Conservation (phyloP, 2,329 filamentous ascomycete species). For the Aureobasidium subglaciale region DNA sequence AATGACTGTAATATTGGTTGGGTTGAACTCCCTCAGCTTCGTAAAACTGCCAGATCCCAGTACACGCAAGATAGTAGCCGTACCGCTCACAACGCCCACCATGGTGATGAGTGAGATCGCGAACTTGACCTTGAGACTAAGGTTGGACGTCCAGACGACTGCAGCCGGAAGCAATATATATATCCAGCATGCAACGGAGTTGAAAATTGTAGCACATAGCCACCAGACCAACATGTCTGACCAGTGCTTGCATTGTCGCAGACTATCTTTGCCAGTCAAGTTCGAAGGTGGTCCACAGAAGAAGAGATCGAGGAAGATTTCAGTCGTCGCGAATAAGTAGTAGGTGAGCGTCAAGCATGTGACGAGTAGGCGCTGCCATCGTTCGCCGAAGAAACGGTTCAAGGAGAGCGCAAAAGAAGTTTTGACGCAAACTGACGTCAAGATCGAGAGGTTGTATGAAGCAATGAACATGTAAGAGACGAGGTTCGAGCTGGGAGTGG, state of each 20-base stretch:
- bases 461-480: slow-evolving; percentile 21
- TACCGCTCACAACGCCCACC: slow-evolving; percentile 28
- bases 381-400: slow-evolving; percentile 34
- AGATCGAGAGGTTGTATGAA: slow-evolving; percentile 33
- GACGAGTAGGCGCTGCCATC: slow-evolving; percentile 31
- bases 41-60: slow-evolving; percentile 18
- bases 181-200: slow-evolving; percentile 31
- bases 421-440: slow-evolving; percentile 37
- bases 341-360: slow-evolving; percentile 25
- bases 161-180: slow-evolving; percentile 34
- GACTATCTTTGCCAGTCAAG: slow-evolving; percentile 19
- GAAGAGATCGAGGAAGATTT: slow-evolving; percentile 26
- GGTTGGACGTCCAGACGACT: slow-evolving; percentile 34
- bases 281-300: slow-evolving; percentile 25
- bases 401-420: slow-evolving; percentile 41
- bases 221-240: slow-evolving; percentile 19
- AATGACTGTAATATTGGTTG: slow-evolving; percentile 24
- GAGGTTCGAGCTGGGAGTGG: not conserved
- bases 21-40: slow-evolving; percentile 20
- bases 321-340: slow-evolving; percentile 24
- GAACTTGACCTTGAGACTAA: slow-evolving; percentile 35
- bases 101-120: slow-evolving; percentile 35
- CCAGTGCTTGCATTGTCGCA: slow-evolving; percentile 19
- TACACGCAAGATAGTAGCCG: slow-evolving; percentile 23
- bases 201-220: slow-evolving; percentile 26